A percentile compares a stretch with the other conserved stretches of the same genome.
Conservation (phyloP, 176 grass and related monocot genomes). For the Carex myosuroides region DNA sequence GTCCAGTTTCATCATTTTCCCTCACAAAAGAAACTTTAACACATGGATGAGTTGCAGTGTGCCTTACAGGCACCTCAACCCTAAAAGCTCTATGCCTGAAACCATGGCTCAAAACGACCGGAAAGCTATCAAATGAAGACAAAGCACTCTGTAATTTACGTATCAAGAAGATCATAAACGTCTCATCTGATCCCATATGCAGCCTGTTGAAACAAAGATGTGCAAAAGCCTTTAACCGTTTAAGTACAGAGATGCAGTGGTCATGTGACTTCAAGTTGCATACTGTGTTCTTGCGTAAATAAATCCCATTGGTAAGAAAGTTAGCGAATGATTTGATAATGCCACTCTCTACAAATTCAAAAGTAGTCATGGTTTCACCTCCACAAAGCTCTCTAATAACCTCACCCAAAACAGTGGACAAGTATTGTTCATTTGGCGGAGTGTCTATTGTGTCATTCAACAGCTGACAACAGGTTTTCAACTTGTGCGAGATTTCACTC, state of each 20-base stretch:
- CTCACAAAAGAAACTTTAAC: slow-evolving; percentile 76
- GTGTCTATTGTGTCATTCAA: slow-evolving; percentile 61
- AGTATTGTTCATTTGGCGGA: slow-evolving; percentile 54
- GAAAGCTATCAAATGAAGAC: slow-evolving; percentile 95
- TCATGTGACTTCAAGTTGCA: slow-evolving; percentile 24
- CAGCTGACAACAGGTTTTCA: slow-evolving; percentile 74
- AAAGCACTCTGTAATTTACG: slow-evolving; percentile 86
- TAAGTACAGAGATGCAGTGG: slow-evolving; percentile 54
- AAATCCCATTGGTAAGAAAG: slow-evolving; percentile 88
- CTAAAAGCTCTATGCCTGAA: slow-evolving; percentile 59
- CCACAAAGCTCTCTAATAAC: slow-evolving; percentile 87
- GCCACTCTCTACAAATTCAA: slow-evolving; percentile 97
- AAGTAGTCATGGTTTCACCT: slow-evolving; percentile 88
- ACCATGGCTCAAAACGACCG: slow-evolving; percentile 70
- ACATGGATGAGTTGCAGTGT: slow-evolving; percentile 56
- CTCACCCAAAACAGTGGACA: slow-evolving; percentile 72
- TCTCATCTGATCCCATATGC: slow-evolving; percentile 45
- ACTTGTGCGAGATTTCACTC: slow-evolving; percentile 71
- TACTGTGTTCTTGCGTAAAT: slow-evolving; percentile 25
- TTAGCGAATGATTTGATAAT: slow-evolving; percentile 74
- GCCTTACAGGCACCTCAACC: slow-evolving; percentile 61
- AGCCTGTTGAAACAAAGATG: slow-evolving; percentile 48
- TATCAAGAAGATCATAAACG: slow-evolving; percentile 61
- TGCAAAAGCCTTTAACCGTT: slow-evolving; percentile 85
- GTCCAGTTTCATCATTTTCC: slow-evolving; percentile 51